Evolutionary conservation across 2,329 filamentous ascomycete species (phyloP).

Genomic region (Colletotrichum aenigma): DNA sequence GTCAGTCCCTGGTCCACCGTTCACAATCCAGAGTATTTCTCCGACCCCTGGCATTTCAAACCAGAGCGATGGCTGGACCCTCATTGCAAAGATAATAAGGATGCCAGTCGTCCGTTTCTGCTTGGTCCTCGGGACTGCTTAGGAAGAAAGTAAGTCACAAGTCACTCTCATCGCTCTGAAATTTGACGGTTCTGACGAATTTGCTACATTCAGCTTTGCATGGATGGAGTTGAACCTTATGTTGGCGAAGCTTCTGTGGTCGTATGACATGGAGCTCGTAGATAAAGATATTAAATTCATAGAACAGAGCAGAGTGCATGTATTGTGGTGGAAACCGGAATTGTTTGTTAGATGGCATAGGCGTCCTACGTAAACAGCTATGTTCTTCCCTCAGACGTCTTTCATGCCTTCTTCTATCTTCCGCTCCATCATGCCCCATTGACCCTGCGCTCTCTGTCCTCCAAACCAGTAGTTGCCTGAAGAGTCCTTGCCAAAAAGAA

Average conservation of each 20-base stretch:
- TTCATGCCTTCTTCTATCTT: neutral
- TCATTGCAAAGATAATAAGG: neutral
- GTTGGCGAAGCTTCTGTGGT: neutral
- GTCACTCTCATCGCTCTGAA: neutral
- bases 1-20: neutral
- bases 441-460: conserved; percentile 20
- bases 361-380: neutral
- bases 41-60: neutral
- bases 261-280: neutral
- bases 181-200: neutral
- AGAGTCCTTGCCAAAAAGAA: conserved; percentile 32
- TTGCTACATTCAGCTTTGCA: neutral
- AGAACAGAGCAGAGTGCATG: neutral
- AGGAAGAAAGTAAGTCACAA: neutral
- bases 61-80: neutral
- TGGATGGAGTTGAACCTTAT: neutral
- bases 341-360: neutral
- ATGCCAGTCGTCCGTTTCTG: neutral
- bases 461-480: conserved; percentile 34
- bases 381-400: neutral
- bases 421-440: conserved; percentile 26
- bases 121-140: neutral
- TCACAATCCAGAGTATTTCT: neutral
- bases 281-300: neutral
- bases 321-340: neutral